A percentile compares a stretch with the other conserved stretches of the same genome.
phyloP scores from a whole-genome alignment of 257 asterid genomes.

The Nicotiana tomentosiformis region DNA sequence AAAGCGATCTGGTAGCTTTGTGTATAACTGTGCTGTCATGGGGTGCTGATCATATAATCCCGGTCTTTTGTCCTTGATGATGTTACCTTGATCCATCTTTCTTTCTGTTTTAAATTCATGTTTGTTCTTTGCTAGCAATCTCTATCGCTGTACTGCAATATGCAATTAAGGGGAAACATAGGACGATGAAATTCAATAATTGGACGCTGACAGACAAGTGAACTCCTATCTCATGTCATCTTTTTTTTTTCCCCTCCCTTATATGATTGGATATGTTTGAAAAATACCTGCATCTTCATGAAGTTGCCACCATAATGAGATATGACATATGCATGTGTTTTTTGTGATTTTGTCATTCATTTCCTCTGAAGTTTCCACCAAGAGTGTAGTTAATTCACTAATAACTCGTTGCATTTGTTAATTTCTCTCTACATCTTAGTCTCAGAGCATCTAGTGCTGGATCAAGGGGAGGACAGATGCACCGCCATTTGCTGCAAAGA shows the following conservation, averaged over 20 bases:
- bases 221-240: not conserved
- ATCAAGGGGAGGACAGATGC: not conserved
- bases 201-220: not conserved
- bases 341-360: not conserved
- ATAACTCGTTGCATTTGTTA: not conserved
- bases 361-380: not conserved
- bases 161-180: not conserved
- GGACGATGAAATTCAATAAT: not conserved
- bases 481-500: too few species aligned
- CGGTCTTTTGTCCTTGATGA: not conserved
- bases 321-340: not conserved
- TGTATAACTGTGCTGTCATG: not conserved
- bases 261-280: too few species aligned
- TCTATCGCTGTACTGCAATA: too few species aligned
- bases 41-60: not conserved
- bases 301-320: not conserved
- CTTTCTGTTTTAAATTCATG: not conserved
- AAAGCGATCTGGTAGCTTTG: not conserved
- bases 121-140: not conserved
- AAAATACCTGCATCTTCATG: not conserved
- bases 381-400: not conserved
- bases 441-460: not conserved
- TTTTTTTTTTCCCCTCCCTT: too few species aligned
- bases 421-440: not conserved
- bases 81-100: not conserved